These are phyloP conservation scores for Mortierella sp. DNA, from an alignment of 371 early-diverging fungal species.

Conservation along the genomic window DNA sequence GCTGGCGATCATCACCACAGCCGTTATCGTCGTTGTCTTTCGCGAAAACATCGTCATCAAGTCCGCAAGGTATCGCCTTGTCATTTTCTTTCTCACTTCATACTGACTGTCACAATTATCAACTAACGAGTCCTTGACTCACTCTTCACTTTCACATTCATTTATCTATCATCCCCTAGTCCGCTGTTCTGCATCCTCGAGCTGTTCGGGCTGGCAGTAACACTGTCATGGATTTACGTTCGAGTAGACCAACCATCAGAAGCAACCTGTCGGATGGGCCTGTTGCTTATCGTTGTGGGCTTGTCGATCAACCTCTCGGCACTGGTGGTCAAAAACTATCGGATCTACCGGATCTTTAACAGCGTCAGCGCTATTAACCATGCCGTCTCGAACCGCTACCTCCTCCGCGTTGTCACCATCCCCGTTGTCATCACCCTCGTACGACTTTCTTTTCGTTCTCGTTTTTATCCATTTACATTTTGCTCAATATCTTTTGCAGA, in stretches of 20 bases:
- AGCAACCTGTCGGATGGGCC: constrained; percentile 56
- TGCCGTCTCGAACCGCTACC: constrained; percentile 40
- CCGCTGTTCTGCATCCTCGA: constrained; percentile 70
- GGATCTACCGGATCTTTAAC: constrained; percentile 72
- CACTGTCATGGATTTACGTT: constrained; percentile 60
- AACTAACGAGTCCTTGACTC: neutral
- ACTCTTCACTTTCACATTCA: neutral
- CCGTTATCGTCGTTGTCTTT: constrained; percentile 59
- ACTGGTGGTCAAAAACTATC: constrained; percentile 70
- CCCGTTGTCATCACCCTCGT: constrained; percentile 33
- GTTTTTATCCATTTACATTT: neutral
- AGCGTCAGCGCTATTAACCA: constrained; percentile 53
- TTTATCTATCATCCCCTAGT: constrained; percentile 29
- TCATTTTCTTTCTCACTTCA: neutral
- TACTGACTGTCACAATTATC: neutral
- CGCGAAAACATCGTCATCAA: constrained; percentile 66
- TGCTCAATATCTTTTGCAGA: neutral
- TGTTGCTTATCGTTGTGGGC: constrained; percentile 12
- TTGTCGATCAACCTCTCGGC: constrained; percentile 31
- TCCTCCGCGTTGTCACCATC: constrained; percentile 35
- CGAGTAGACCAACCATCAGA: constrained; percentile 51
- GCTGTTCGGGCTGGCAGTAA: constrained; percentile 61
- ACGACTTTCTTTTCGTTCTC: neutral
- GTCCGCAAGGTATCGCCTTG: constrained; percentile 63
- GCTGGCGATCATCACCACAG: constrained; percentile 3